Evolutionary conservation across 495 filamentous ascomycete species (phyloP), one percentile per base, ranked within the genome.

Genomic region (Barbatosphaeria neglecta): DNA sequence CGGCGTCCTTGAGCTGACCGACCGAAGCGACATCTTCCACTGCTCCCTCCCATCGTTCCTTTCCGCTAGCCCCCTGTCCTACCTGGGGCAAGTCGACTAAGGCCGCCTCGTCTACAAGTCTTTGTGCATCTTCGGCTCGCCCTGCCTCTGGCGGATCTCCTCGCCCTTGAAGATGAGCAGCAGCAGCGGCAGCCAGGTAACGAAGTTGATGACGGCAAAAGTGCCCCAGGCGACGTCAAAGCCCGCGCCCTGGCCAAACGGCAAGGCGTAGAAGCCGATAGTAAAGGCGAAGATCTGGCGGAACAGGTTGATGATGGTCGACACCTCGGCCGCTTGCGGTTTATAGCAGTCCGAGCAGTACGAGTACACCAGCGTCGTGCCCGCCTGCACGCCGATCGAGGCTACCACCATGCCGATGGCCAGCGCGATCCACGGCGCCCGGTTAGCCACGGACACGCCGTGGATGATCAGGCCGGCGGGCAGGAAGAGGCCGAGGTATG

Each of bases 271-370:
- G 33, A 59, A 59, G 11, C 53, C 53, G 35, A 56, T 53, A 19
- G 40, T 53, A 31, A 59, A 59, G 7, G 53, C 47, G 38, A 56
- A 56, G 10, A 37, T 47, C 24, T 47, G 45, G 4, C 45, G 45
- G 38, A 47, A 47, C 37, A 47, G 23, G 24, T 47, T 47, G 38
- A 47, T 47, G 16, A 47, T 33, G 37, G 45, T 47, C 16, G 45
- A 47, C 16, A 41, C 38, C 38, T 47, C 45, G n/a, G 45, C 45
- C 4, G 45, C 45, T 16, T 47, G 45, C 17, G 67, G 63, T 48
- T 65, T 64, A 46, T 72, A 70, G 48, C 61, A 64, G 44, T 72
- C 61, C 6, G 59, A 59, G 15, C 53, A 44, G 44, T 66, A 69
- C 11, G 62, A 51, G 44, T 58, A 66, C 0, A 62, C 51, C 9